Evolutionary conservation across 805 yeast species (phyloP), one percentile per base, ranked within the genome.

Genomic region (Saccharomycopsis selenospora): DNA sequence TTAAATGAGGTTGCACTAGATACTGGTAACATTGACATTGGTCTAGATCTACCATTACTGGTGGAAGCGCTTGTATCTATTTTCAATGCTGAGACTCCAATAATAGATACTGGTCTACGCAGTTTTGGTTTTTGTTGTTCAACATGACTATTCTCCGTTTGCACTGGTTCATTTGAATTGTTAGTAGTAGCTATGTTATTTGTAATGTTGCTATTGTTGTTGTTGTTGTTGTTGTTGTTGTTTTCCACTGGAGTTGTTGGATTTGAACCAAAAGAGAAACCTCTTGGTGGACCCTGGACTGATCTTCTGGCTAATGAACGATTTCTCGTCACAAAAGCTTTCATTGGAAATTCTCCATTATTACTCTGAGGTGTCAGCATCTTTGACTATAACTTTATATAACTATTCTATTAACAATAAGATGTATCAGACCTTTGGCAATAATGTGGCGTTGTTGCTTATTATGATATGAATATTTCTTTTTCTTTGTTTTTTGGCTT

Each of bases 281-380:
- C 38, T 22, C 47, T 50, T 28, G 53, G 53, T 0, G 54, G 40
- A 5, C 50, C 53, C 14, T 52, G 55, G 13, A 49, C 47, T 11
- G 53, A 49, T 28, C 53, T 40, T 42, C 55, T 46, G 17, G 55
- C 55, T 42, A 52, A 36, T 5, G 55, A 52, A 5, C 55, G 46
- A 18, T 46, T 49, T 46, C 55, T 49, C 4, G 55, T 52, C 10
- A 52, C 48, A 26, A 52, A 52, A n/a, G 51, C 30, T 46, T 52
- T 52, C 28, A 49, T 42, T 14, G 54, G 49, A 38, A 50, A 40
- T 6, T 50, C 54, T 18, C 48, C 53, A 18, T 43, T 45, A 22
- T 26, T 42, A n/a, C n/a, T n/a, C n/a, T n/a, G n/a, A n/a, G n/a
- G n/a, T n/a, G n/a, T n/a, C n/a, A n/a, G n/a, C n/a, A n/a, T n/a